Conservation (phyloP, 2,329 filamentous ascomycete species). For the Kalaharituber pfeilii region DNA sequence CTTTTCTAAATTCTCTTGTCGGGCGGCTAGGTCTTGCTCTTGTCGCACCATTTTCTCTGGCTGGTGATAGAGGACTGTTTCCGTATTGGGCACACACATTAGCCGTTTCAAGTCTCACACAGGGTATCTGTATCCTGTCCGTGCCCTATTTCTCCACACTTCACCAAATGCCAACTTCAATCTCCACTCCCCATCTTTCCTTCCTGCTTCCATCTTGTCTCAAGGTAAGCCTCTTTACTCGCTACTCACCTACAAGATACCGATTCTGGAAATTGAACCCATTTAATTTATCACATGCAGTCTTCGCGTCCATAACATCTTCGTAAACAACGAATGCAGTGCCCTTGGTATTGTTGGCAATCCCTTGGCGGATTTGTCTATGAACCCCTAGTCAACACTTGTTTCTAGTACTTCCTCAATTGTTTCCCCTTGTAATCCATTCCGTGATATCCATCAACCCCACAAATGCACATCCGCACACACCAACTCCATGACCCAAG, state of each 20-base stretch:
- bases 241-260: constrained; percentile 91
- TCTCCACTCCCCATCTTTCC: not conserved
- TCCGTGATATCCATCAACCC: not conserved
- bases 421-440: not conserved
- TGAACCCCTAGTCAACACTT: constrained; percentile 14
- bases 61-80: constrained; percentile 57
- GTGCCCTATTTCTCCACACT: not conserved
- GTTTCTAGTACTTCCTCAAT: too few relatives aligned
- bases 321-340: constrained; percentile 99
- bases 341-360: constrained; percentile 91
- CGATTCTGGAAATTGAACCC: constrained; percentile 99
- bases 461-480: not conserved
- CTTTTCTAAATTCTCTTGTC: constrained; percentile 93
- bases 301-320: constrained; percentile 96
- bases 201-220: not conserved
- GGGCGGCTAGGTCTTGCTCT: constrained; percentile 83
- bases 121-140: too few relatives aligned
- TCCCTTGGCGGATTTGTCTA: constrained; percentile 96
- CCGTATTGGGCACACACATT: not conserved
- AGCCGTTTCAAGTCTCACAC: too few relatives aligned
- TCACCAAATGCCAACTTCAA: not conserved
- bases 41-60: constrained; percentile 66
- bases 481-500: not conserved
- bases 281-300: constrained; percentile 98
- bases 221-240: too few relatives aligned